phyloP scores from a whole-genome alignment of 495 filamentous ascomycete species.

The Alectoria sarmentosa region DNA sequence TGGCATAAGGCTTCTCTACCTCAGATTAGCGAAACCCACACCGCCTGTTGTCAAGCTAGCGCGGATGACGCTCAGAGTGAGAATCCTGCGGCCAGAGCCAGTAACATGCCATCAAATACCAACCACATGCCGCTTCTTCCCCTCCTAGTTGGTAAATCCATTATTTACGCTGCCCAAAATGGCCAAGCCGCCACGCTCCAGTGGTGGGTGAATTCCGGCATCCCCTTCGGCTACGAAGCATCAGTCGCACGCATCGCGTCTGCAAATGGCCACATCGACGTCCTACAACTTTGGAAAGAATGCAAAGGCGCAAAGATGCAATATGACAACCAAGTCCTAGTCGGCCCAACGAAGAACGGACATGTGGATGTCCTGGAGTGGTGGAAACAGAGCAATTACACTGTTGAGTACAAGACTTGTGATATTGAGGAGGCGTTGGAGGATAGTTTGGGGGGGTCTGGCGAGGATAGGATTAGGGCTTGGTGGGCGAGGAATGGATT shows the following conservation, averaged over 20 bases:
- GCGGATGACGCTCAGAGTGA: background rate
- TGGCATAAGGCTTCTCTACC: constrained; percentile 58
- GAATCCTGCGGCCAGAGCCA: background rate
- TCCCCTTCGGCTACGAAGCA: constrained; percentile 66
- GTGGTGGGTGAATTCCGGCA: constrained; percentile 77
- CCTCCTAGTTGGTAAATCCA: constrained; percentile 71
- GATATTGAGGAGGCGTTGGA: constrained; percentile 93
- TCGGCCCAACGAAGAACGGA: constrained; percentile 80
- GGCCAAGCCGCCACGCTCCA: constrained; percentile 62
- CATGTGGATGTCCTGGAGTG: constrained; percentile 80
- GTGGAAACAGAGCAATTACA: constrained; percentile 73
- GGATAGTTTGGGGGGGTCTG: constrained; percentile 61
- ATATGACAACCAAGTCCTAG: constrained; percentile 83
- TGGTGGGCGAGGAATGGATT: constrained; percentile 93
- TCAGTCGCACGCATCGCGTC: constrained; percentile 76
- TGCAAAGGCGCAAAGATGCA: constrained; percentile 75
- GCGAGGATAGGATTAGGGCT: constrained; percentile 58
- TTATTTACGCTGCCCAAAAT: constrained; percentile 72
- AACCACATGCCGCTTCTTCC: constrained; percentile 35
- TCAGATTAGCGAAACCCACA: constrained; percentile 24
- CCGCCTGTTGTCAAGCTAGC: background rate
- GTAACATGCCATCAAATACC: constrained; percentile 15
- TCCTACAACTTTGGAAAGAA: constrained; percentile 74
- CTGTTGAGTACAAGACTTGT: constrained; percentile 88
- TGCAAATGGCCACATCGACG: constrained; percentile 76